Evolutionary conservation across 257 asterid genomes (phyloP).

Genomic region (Gentiana straminea): DNA sequence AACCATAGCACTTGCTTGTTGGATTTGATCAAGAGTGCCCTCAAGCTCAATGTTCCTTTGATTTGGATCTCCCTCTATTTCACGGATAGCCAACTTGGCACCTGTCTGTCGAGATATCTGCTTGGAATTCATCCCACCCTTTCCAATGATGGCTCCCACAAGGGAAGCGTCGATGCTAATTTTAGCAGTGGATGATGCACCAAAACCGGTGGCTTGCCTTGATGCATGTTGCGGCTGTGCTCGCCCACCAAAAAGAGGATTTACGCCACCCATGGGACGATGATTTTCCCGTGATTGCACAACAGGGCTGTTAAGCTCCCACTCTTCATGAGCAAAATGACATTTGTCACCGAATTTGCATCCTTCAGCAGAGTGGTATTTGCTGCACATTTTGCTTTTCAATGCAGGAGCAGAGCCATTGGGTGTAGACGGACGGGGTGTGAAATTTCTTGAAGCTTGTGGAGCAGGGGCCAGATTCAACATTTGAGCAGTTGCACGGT

Average conservation of each 20-base stretch:
- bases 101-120: slow-evolving; percentile 80
- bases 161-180: slow-evolving; percentile 71
- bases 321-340: slow-evolving; percentile 87
- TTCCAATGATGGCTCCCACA: slow-evolving; percentile 81
- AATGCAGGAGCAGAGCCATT: slow-evolving; percentile 42
- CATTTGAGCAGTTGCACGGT: slow-evolving; percentile 63
- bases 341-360: slow-evolving; percentile 91
- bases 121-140: slow-evolving; percentile 86
- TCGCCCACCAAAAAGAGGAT: slow-evolving; percentile 2
- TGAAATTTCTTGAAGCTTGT: slow-evolving; percentile 27
- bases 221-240: slow-evolving; percentile 19
- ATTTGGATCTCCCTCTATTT: slow-evolving; percentile 58
- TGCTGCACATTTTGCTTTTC: slow-evolving; percentile 70
- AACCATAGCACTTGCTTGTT: slow-evolving; percentile 69
- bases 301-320: slow-evolving; percentile 61
- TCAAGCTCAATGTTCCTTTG: slow-evolving; percentile 75
- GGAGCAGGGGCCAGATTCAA: slow-evolving; percentile 38
- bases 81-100: slow-evolving; percentile 59
- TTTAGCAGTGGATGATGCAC: slow-evolving; percentile 67
- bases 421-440: slow-evolving; percentile 8
- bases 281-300: slow-evolving; percentile 42
- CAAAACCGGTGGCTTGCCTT: slow-evolving; percentile 52
- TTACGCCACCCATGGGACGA: slow-evolving; percentile 27
- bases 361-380: slow-evolving; percentile 61
- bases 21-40: slow-evolving; percentile 70